Evolutionary conservation across 768 basidiomycete genomes (phyloP).

Genomic region (Phylloporus sp.): DNA sequence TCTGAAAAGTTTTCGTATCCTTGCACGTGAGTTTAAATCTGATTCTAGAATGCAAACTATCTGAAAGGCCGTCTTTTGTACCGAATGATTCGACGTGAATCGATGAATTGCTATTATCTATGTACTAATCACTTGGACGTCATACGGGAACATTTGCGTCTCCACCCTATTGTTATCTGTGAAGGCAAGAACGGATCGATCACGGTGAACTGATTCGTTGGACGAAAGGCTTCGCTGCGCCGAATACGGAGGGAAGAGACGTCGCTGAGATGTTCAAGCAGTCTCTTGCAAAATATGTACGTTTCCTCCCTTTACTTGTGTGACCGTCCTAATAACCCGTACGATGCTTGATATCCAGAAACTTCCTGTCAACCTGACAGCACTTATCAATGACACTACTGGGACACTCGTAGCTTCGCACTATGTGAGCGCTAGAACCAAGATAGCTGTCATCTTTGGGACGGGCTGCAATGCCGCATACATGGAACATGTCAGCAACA

Average conservation of each 20-base stretch:
- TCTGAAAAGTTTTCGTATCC: constrained; percentile 83
- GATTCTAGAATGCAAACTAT: background rate
- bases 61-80: background rate
- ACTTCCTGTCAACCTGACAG: constrained; percentile 78
- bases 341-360: constrained; percentile 43
- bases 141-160: background rate
- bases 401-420: constrained; percentile 96
- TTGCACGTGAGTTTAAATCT: constrained; percentile 61
- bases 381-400: constrained; percentile 96
- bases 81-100: background rate
- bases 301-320: constrained; percentile 25
- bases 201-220: constrained; percentile 93
- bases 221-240: constrained; percentile 98
- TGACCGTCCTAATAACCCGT: background rate
- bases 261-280: constrained; percentile 91
- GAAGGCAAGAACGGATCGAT: constrained; percentile 89
- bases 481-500: constrained; percentile 85
- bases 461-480: constrained; percentile 99
- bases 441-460: constrained; percentile 95
- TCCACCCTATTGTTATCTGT: background rate
- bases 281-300: constrained; percentile 72
- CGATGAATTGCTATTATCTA: background rate
- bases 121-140: background rate
- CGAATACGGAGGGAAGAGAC: constrained; percentile 88
- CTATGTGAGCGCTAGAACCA: constrained; percentile 88